These are phyloP conservation scores for Zoysia pacifica DNA, from an alignment of 176 grass and related monocot species.

Conservation along the genomic window DNA sequence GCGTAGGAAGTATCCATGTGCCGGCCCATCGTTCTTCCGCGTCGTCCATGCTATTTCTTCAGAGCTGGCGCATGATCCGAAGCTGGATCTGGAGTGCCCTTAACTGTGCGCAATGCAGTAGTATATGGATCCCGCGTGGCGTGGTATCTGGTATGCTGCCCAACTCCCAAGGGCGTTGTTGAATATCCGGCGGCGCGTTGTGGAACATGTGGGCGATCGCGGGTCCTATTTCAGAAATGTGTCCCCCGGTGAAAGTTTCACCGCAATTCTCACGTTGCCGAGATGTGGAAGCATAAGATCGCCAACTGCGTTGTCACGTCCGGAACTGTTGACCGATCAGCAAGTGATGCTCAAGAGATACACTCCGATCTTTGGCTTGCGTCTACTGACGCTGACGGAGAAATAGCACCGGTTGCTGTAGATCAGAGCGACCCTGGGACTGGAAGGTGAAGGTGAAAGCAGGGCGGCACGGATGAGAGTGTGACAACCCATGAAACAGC, in stretches of 20 bases:
- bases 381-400: constrained; percentile 22
- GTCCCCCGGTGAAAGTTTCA: not conserved
- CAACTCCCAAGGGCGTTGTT: not conserved
- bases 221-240: not conserved
- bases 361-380: not conserved
- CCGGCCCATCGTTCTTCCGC: not conserved
- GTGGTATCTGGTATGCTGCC: too few species aligned
- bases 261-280: too few species aligned
- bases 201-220: not conserved
- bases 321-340: not conserved
- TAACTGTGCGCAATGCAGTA: not conserved
- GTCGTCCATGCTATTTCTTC: not conserved
- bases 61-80: not conserved
- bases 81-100: not conserved
- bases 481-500: not conserved
- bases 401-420: constrained; percentile 10
- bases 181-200: not conserved
- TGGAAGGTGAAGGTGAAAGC: not conserved
- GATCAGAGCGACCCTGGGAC: not conserved
- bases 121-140: not conserved
- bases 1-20: not conserved
- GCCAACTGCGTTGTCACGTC: not conserved
- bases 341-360: not conserved
- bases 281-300: not conserved
- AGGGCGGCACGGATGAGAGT: too few species aligned